These are phyloP conservation scores for Aureobasidium zeae DNA, from an alignment of 2,329 filamentous ascomycete species.

Conservation along the genomic window DNA sequence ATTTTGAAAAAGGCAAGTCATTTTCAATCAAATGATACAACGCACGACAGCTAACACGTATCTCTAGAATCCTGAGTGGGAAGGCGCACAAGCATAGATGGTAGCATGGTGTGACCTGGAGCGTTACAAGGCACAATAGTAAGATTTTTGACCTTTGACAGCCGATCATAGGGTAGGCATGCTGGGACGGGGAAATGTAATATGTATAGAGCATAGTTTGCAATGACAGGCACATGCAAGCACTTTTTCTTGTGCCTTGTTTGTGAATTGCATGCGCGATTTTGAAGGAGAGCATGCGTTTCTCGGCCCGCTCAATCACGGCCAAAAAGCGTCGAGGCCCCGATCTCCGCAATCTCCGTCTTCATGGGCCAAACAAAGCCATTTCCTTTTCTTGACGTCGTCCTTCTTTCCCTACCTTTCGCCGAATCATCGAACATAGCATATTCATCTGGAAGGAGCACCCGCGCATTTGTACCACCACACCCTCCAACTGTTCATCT, in stretches of 20 bases:
- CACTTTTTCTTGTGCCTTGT: neutral
- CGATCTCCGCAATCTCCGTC: slow-evolving; percentile 12
- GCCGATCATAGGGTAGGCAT: neutral
- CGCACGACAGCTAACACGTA: slow-evolving; percentile 12
- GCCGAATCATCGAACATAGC: too few relatives aligned
- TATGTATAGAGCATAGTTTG: slow-evolving; percentile 12
- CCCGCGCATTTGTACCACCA: too few relatives aligned
- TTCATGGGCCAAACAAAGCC: slow-evolving; percentile 15
- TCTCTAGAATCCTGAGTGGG: slow-evolving; percentile 27
- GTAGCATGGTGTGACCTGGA: slow-evolving; percentile 11
- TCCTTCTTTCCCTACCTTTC: slow-evolving; percentile 1
- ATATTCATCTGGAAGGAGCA: too few relatives aligned
- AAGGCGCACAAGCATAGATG: slow-evolving; percentile 20
- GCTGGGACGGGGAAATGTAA: slow-evolving; percentile 12
- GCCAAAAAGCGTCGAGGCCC: slow-evolving; percentile 1
- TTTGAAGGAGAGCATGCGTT: neutral
- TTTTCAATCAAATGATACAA: neutral
- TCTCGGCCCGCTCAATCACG: slow-evolving; percentile 1
- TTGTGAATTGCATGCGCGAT: slow-evolving; percentile 7
- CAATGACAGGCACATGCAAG: slow-evolving; percentile 6
- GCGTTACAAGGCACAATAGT: neutral
- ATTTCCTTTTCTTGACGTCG: slow-evolving; percentile 12
- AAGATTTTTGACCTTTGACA: slow-evolving; percentile 2
- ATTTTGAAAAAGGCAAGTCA: slow-evolving; percentile 85
- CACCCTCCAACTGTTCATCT: too few relatives aligned